phyloP scores from a whole-genome alignment of 176 grass and related monocot species.

The Panicum miliaceum region DNA sequence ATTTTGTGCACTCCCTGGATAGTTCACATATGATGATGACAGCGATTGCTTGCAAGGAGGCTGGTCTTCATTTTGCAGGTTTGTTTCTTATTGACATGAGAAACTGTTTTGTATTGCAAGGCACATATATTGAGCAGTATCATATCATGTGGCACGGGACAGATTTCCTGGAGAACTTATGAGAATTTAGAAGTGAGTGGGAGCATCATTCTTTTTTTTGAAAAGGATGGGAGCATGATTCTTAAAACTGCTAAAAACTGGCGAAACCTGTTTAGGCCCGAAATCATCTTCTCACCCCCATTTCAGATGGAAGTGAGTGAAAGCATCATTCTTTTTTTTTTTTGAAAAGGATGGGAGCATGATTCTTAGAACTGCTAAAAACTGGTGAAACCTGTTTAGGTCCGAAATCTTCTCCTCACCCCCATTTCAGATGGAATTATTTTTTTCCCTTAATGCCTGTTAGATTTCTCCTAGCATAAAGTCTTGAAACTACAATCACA shows the following conservation, averaged over 20 bases:
- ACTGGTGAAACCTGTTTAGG: neutral
- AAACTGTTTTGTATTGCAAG: slow-evolving; percentile 8
- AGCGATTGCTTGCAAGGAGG: slow-evolving; percentile 82
- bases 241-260: neutral
- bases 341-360: neutral
- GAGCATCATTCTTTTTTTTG: neutral
- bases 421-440: neutral
- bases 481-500: neutral
- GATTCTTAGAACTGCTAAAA: neutral
- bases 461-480: neutral
- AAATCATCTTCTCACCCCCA: neutral
- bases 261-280: neutral
- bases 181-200: neutral
- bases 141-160: neutral
- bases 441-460: neutral
- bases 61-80: slow-evolving; percentile 93
- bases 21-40: slow-evolving; percentile 99
- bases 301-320: neutral
- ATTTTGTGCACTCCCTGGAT: slow-evolving; percentile 97
- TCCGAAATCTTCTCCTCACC: neutral
- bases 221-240: neutral
- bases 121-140: slow-evolving; percentile 17
- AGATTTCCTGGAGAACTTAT: neutral
- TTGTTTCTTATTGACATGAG: slow-evolving; percentile 14
- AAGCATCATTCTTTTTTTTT: neutral